Evolutionary conservation across 352 stramenopile species (phyloP).

Genomic region (Globisporangium barbulae): DNA sequence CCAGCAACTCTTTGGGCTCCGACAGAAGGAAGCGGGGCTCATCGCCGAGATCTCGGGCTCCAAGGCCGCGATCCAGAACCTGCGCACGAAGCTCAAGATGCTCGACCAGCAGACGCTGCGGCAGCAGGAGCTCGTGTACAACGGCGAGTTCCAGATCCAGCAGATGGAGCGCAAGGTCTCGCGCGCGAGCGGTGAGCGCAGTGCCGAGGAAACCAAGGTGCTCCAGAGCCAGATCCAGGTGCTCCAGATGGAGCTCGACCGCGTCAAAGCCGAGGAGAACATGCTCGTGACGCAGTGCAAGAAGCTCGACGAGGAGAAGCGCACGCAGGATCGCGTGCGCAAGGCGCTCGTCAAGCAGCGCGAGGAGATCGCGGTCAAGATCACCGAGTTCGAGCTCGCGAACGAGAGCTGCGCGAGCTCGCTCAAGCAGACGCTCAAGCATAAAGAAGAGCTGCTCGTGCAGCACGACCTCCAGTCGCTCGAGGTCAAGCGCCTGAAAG

Average conservation of each 20-base stretch:
- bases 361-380: constrained; percentile 72
- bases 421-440: constrained; percentile 76
- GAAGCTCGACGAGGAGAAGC: constrained; percentile 91
- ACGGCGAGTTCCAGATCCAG: constrained; percentile 96
- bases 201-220: constrained; percentile 92
- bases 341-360: constrained; percentile 72
- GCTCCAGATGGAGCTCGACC: constrained; percentile 88
- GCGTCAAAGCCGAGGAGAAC: constrained; percentile 80
- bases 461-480: constrained; percentile 93
- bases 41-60: constrained; percentile 92
- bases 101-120: constrained; percentile 87
- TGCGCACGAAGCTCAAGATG: constrained; percentile 88
- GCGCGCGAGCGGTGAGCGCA: constrained; percentile 90
- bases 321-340: constrained; percentile 70
- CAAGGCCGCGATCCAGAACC: constrained; percentile 84
- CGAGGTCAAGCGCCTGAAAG: constrained; percentile 90
- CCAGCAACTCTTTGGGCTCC: constrained; percentile 85
- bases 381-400: constrained; percentile 89
- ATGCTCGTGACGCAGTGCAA: constrained; percentile 91
- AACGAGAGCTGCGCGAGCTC: constrained; percentile 86
- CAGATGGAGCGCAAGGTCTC: constrained; percentile 95
- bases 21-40: constrained; percentile 85
- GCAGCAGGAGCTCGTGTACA: constrained; percentile 95
- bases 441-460: constrained; percentile 93
- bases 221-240: constrained; percentile 90